Base-by-base conservation (phyloP, 495 filamentous ascomycete genomes). In the Penicillium bialowiezense region DNA sequence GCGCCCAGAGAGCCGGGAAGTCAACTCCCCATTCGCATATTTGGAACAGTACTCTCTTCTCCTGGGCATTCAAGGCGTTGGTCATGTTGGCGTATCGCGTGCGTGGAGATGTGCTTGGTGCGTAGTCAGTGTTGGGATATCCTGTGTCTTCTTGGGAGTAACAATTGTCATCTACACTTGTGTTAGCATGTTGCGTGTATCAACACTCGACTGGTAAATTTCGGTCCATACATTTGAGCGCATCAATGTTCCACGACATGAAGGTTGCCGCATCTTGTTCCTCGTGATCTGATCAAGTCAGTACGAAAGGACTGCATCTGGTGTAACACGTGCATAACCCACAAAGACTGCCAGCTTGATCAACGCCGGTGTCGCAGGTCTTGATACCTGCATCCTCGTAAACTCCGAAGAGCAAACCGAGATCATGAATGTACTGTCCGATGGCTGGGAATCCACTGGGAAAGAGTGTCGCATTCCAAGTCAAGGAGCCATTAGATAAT, bases 1-100 rank as follows among this genome's bases (percentile, higher is more conserved):
- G 68, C 0, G 76, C 77, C 76, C 76, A 81, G 5, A 65, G 59
- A 0, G 71, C 70, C 0, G 76, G 72, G 44, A 77, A 69, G 26
- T 73, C 70, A 7, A 80, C 55, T 1, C 74, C 77, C 75, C 76
- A 80, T 62, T 80, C 75, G 47, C 77, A 80, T 31, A 78, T 71
- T 40, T 74, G 68, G 44, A 76, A 80, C 1, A 77, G 54, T 0
- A 80, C 70, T 6, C 64, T 42, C 15, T 70, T 64, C 40, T 60
- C 40, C 2, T 56, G 54, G 4, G 42, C 42, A 0, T 52, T 42
- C 0, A 72, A 41, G 0, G 65, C 62, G 2, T 56, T 50, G 2
- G 63, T 59, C 66, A 72, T 72, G 43, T 57, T 69, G n/a, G 60
- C 55, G 28, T 61, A 70, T 4, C 68, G 55, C 1, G 49, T 18